phyloP scores from a whole-genome alignment of 352 stramenopile genomes.

The Globisporangium apiculatum region DNA sequence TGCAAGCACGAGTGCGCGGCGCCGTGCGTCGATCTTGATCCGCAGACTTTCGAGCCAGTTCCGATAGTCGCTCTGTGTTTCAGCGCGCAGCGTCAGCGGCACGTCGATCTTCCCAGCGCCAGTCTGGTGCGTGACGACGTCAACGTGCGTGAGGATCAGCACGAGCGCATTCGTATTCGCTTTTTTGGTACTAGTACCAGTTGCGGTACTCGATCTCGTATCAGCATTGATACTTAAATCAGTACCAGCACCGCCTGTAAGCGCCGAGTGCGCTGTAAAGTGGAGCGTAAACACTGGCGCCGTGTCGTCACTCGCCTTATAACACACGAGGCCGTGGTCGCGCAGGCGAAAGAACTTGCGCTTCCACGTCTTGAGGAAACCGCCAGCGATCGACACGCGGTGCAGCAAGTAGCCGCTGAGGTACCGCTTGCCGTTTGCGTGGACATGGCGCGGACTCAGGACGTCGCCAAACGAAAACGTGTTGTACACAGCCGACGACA shows the following conservation, averaged over 20 bases:
- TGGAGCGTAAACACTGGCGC: conserved; percentile 52
- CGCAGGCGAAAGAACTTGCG: conserved; percentile 64
- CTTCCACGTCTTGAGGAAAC: conserved; percentile 66
- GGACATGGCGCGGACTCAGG: conserved; percentile 42
- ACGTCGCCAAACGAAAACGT: conserved; percentile 37
- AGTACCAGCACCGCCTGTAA: conserved; percentile 22
- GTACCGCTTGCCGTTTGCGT: conserved; percentile 46
- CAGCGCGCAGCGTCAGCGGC: conserved; percentile 41
- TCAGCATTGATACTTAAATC: neutral
- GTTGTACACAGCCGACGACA: neutral
- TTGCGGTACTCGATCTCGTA: neutral
- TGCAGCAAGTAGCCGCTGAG: conserved; percentile 52
- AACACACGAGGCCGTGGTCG: conserved; percentile 62
- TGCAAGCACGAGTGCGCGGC: conserved; percentile 21
- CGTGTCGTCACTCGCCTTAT: conserved; percentile 35
- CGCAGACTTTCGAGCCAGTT: conserved; percentile 44
- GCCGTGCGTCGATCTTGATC: conserved; percentile 44
- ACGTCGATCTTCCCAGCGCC: conserved; percentile 32
- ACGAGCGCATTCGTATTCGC: conserved; percentile 17
- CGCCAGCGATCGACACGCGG: conserved; percentile 39
- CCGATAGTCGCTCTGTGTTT: conserved; percentile 30
- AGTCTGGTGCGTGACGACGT: conserved; percentile 32
- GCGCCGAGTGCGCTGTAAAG: conserved; percentile 39
- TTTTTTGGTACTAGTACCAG: conserved; percentile 2
- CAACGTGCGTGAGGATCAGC: conserved; percentile 42